These are phyloP conservation scores for Epicoccum sorghinum DNA, from an alignment of 2,329 filamentous ascomycete genomes.

Conservation along the genomic window DNA sequence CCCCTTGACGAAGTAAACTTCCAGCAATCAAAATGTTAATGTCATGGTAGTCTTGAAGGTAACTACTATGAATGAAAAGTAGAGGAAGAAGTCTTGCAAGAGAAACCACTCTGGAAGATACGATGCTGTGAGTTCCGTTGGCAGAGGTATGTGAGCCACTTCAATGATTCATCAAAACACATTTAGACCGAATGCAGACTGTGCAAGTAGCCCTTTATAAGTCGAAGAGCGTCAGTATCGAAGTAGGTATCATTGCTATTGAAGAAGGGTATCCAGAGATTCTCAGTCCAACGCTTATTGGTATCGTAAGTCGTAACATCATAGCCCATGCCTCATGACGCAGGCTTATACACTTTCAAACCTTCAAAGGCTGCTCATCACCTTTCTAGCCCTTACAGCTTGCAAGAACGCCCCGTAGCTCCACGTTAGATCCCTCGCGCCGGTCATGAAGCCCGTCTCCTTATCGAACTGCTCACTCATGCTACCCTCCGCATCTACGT, in stretches of 20 bases:
- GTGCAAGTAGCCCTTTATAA: too few species aligned
- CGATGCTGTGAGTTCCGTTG: too few species aligned
- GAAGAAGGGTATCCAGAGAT: slow-evolving; percentile 3
- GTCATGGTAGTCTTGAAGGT: too few species aligned
- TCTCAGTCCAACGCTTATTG: not conserved
- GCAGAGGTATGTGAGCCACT: too few species aligned
- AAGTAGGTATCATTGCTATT: not conserved
- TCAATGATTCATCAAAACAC: too few species aligned
- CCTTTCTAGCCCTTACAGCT: slow-evolving; percentile 46
- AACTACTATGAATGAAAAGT: too few species aligned
- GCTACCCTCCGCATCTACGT: slow-evolving; percentile 47
- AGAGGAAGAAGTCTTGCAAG: too few species aligned
- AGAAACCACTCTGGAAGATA: too few species aligned
- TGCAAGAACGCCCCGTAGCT: slow-evolving; percentile 53
- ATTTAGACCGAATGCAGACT: too few species aligned
- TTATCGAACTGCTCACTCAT: slow-evolving; percentile 55
- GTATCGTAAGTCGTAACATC: slow-evolving; percentile 10
- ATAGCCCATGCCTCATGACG: not conserved
- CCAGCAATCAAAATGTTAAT: too few species aligned
- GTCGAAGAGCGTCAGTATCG: too few species aligned
- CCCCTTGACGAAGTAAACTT: too few species aligned
- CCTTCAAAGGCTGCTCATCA: not conserved
- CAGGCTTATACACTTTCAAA: not conserved
- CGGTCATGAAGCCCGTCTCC: slow-evolving; percentile 48
- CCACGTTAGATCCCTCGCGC: slow-evolving; percentile 54